Evolutionary conservation across 805 yeast genomes (phyloP), one percentile per base, ranked within the genome.

Genomic region (Pichia cabralensis): DNA sequence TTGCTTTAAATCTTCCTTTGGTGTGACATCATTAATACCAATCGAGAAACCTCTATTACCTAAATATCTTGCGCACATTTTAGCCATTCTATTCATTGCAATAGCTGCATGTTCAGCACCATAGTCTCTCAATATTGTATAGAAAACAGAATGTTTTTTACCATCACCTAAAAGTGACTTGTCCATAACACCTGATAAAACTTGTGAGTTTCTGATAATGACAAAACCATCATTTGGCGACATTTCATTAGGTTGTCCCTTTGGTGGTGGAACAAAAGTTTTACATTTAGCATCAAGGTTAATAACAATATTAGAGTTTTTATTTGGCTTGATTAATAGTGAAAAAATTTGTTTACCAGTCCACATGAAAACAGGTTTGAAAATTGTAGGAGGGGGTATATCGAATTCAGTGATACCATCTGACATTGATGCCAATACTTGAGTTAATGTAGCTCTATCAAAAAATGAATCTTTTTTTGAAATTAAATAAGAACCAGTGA

Each of bases 41-140:
- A 92, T 94, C 1, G 96, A 85, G 50, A 92, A 92, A 0, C 99
- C 99, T 37, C 96, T 69, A 52, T 88, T 84, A 41, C 97, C 99
- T 52, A 92, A 65, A 56, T 62, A 92, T 50, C 99, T 68, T 1
- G 99, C 97, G 68, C 97, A 88, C 48, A 94, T 62, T 61, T 94
- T 94, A n/a, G 99, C 96, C 97, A 92, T 88, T 55, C 98, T 69
- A 59, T 94, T 89, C 98, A 92, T 92, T 6, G 97, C 95, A 18
- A 63, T 65, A 3, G 96, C 96, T 1, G 98, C 97, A 48, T 81
- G 96, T 45, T 77, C 80, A 6, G 98, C 82, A n/a, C 99, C 98
- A 56, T 80, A 88, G 55, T 92, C 99, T 61, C 98, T 70, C 40
- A 92, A 62, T 44, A 92, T 92, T 0, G 96, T 85, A 55, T 94